Conservation (phyloP, 2,329 filamentous ascomycete species). For the Diaporthe sp. region DNA sequence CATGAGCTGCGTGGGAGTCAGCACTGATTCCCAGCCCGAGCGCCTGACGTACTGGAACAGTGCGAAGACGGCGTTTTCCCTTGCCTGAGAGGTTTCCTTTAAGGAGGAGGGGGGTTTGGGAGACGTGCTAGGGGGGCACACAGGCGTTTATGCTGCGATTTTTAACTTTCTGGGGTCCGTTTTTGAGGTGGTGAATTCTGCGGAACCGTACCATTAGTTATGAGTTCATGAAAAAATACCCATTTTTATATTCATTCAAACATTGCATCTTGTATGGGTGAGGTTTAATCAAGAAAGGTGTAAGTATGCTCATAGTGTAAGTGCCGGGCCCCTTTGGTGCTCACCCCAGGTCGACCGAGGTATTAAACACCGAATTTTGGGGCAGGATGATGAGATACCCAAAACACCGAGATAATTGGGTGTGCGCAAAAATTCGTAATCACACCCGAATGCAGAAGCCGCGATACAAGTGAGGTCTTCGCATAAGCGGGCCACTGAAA, state of each 20-base stretch:
- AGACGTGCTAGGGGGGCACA: background rate
- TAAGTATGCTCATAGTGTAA: background rate
- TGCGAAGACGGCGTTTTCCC: conserved; percentile 63
- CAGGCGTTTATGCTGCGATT: background rate
- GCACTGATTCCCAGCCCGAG: conserved; percentile 43
- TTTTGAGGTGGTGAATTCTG: background rate
- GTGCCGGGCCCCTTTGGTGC: too few species aligned
- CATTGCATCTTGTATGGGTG: background rate
- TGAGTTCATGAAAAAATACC: conserved; percentile 20
- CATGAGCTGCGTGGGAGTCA: conserved; percentile 63
- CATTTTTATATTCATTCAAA: background rate
- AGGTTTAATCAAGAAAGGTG: background rate
- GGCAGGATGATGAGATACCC: background rate
- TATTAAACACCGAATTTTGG: background rate
- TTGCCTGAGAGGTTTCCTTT: conserved; percentile 43
- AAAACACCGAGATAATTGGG: background rate
- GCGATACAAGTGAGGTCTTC: background rate
- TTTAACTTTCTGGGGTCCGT: background rate
- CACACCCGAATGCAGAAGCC: background rate
- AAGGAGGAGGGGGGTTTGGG: background rate
- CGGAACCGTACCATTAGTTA: background rate
- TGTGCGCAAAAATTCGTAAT: background rate
- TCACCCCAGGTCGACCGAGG: background rate
- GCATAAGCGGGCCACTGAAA: background rate
- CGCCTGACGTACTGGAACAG: conserved; percentile 58